A percentile compares a stretch with the other conserved stretches of the same genome.
These are phyloP conservation scores for Macrophomina phaseolina DNA, from an alignment of 2,329 filamentous ascomycete species.

Conservation along the genomic window DNA sequence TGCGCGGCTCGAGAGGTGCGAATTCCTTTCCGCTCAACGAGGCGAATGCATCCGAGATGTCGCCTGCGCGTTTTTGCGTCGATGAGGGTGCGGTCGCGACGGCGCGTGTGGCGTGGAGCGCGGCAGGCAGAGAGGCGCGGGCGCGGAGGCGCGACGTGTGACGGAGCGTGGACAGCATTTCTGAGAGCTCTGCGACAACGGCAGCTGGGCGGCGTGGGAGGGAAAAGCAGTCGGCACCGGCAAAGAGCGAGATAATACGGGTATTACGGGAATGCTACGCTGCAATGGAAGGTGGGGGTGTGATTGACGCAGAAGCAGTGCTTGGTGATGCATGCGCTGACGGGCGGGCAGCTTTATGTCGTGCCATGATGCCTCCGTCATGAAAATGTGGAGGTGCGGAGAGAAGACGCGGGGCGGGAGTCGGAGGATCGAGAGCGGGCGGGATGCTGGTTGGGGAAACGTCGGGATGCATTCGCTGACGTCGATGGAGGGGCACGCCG, in stretches of 20 bases:
- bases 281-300: slow-evolving; percentile 4
- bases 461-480: slow-evolving; percentile 16
- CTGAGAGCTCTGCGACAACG: slow-evolving; percentile 11
- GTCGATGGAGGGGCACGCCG: slow-evolving; percentile 14
- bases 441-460: slow-evolving; percentile 13
- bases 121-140: neutral
- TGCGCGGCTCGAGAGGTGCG: slow-evolving; percentile 51
- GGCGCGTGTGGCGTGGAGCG: slow-evolving; percentile 31
- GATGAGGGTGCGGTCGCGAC: slow-evolving; percentile 31
- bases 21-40: slow-evolving; percentile 56
- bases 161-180: slow-evolving; percentile 40
- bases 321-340: neutral
- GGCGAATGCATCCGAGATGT: slow-evolving; percentile 58
- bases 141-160: slow-evolving; percentile 32
- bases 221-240: neutral
- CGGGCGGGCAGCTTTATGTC: slow-evolving; percentile 12
- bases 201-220: neutral
- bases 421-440: neutral
- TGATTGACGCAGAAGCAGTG: neutral
- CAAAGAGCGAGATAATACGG: neutral
- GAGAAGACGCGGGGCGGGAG: slow-evolving; percentile 10
- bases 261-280: neutral
- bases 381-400: slow-evolving; percentile 16
- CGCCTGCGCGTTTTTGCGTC: slow-evolving; percentile 52
- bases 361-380: neutral